Base-by-base conservation (phyloP, 2,329 filamentous ascomycete species). In the Knufia petricola region DNA sequence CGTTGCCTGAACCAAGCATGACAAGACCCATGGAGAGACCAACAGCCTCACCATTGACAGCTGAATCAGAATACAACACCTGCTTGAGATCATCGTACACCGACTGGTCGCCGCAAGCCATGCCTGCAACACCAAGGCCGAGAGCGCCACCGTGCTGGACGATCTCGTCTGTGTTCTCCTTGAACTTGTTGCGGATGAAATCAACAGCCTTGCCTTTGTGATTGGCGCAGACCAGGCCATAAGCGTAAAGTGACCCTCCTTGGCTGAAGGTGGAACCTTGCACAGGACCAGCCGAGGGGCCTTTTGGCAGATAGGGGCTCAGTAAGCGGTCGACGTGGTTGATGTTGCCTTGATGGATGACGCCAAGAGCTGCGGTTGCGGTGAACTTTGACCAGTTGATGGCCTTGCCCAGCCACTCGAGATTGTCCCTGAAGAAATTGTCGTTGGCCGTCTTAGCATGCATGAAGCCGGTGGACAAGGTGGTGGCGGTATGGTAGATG, bases 341-440 rank as follows among this genome's bases (percentile, higher is more conserved):
- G 51, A 98, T 75, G 66, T 98, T 98, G 49, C 92, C 92, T 39
- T 88, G 84, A 67, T 98, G 92, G 54, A 98, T 95, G 45, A 96
- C 92, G 66, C 92, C 92, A 4, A 98, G 74, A 6, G 92, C 92
- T 49, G 92, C 92, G 3, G 92, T 98, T 12, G 92, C 92, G 0
- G 92, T 95, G 65, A 98, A 98, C 66, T 98, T 98, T 52, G 89
- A 95, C 92, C 92, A 98, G 71, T 98, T 98, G 41, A 96, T 88
- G 21, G 92, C 92, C 73, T 96, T 98, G 52, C 90, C 89, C 2
- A 98, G 72, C 92, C 92, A 98, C 57, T 98, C 92, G 20, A 98
- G 70, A 64, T 98, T 98, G 62, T 96, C 88, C 6, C 94, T 80
- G 79, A 98, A 96, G 71, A 98, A 98, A 62, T 90, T 94, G 69